Base-by-base conservation (phyloP, 2,329 filamentous ascomycete genomes). In the Colletotrichum siamense region DNA sequence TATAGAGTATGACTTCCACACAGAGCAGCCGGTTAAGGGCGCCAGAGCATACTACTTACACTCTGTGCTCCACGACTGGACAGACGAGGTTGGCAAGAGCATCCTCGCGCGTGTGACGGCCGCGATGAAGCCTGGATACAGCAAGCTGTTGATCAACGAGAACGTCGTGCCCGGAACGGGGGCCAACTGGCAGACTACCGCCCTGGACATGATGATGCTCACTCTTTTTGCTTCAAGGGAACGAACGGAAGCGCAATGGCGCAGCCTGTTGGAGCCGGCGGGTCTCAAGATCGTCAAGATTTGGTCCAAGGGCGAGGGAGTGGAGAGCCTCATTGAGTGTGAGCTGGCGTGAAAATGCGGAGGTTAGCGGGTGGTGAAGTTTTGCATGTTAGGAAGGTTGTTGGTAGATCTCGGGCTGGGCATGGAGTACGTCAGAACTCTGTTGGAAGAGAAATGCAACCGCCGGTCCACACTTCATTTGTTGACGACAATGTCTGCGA, bases 1-100 rank as follows among this genome's bases (percentile, higher is more conserved):
- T 7, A 81, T 81, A 79, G 73, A 76, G 6, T 81, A 84, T 44
- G 81, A 85, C 69, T 84, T 73, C 52, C 71, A 55, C 8, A 73
- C 70, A 8, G 64, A 77, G 28, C 73, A 73, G 39, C 69, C 76
- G 3, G 8, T 70, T 4, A 57, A 62, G 67, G 73, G 36, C 28
- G 61, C 62, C n/a, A 73, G 73, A 66, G 79, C 69, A 1, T 80
- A 79, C 64, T 77, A 73, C 30, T 9, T 78, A 24, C 76, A 77
- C 16, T 78, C 74, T 1, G 75, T 79, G 5, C 64, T 76, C 6
- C 78, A 78, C 34, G 77, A 80, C 62, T 77, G 78, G 73, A 79
- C 78, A 0, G 26, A 73, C 15, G 75, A 78, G 15, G 78, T 78
- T 52, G 59, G 76, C n/a, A 66, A 30, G 22, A 18, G n/a, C n/a